These are phyloP conservation scores for Panicum miliaceum DNA, from an alignment of 176 grass and related monocot genomes.

Conservation along the genomic window DNA sequence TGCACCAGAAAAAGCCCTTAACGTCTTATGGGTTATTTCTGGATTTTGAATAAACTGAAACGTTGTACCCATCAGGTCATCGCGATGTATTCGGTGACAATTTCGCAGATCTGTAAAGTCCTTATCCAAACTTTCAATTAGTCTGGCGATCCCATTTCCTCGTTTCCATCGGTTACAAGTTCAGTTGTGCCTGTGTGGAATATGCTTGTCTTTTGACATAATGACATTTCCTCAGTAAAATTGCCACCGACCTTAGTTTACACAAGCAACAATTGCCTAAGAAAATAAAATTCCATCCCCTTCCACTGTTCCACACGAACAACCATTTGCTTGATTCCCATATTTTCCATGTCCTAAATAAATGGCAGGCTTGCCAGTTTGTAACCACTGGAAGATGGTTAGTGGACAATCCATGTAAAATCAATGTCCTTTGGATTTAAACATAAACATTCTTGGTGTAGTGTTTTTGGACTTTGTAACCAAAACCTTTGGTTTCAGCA, in stretches of 20 bases:
- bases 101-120: not conserved
- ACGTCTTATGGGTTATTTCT: not conserved
- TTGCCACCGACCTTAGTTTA: not conserved
- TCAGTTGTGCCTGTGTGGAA: not conserved
- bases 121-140: not conserved
- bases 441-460: not conserved
- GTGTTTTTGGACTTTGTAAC: not conserved
- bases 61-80: not conserved
- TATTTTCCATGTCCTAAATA: not conserved
- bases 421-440: not conserved
- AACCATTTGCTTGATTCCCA: not conserved
- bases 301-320: not conserved
- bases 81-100: not conserved
- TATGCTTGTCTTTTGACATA: not conserved
- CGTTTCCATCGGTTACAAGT: not conserved
- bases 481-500: not conserved
- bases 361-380: not conserved
- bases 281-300: not conserved
- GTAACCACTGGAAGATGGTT: not conserved
- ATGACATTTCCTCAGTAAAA: not conserved
- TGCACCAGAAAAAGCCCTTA: not conserved
- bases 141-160: not conserved
- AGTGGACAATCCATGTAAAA: not conserved
- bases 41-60: not conserved
- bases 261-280: not conserved